Conservation (phyloP, 2,329 filamentous ascomycete genomes). For the Aspergillus pseudonomiae region DNA sequence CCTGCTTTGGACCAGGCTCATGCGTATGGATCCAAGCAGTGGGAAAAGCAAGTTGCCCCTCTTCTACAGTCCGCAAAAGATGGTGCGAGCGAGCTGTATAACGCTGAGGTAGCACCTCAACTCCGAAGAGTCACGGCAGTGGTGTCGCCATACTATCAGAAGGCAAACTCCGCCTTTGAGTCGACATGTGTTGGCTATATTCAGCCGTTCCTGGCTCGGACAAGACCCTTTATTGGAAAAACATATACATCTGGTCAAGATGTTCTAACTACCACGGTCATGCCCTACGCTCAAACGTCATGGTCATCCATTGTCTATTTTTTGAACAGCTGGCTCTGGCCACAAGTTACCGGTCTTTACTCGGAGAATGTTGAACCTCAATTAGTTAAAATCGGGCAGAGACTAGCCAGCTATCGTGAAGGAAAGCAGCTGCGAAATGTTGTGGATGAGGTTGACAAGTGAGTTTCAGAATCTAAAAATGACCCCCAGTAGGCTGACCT, state of each 20-base stretch:
- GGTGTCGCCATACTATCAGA: slow-evolving; percentile 73
- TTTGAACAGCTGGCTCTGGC: slow-evolving; percentile 77
- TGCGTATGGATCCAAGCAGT: slow-evolving; percentile 69
- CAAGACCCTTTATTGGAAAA: slow-evolving; percentile 72
- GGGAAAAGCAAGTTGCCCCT: slow-evolving; percentile 77
- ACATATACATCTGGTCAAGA: slow-evolving; percentile 68
- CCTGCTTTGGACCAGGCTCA: slow-evolving; percentile 71
- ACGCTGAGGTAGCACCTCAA: slow-evolving; percentile 71
- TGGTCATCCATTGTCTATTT: slow-evolving; percentile 72
- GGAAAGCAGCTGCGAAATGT: slow-evolving; percentile 65
- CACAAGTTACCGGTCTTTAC: slow-evolving; percentile 77
- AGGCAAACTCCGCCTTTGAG: slow-evolving; percentile 63
- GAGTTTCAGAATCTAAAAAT: slow-evolving; percentile 13
- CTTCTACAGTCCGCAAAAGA: slow-evolving; percentile 68
- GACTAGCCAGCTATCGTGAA: slow-evolving; percentile 68
- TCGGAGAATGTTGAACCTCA: slow-evolving; percentile 94
- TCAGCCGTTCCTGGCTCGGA: slow-evolving; percentile 73
- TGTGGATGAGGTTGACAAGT: slow-evolving; percentile 58
- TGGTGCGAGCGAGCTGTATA: slow-evolving; percentile 67
- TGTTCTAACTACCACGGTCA: slow-evolving; percentile 68
- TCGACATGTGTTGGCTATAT: slow-evolving; percentile 55
- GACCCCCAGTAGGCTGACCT: slow-evolving; percentile 13
- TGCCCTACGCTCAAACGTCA: slow-evolving; percentile 72
- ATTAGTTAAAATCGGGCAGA: slow-evolving; percentile 85
- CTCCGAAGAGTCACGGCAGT: slow-evolving; percentile 63